Percentiles rank a stretch among this genome's conserved stretches.
These are phyloP conservation scores for Rhizopogon rudus DNA, from an alignment of 768 basidiomycete genomes.

Conservation along the genomic window DNA sequence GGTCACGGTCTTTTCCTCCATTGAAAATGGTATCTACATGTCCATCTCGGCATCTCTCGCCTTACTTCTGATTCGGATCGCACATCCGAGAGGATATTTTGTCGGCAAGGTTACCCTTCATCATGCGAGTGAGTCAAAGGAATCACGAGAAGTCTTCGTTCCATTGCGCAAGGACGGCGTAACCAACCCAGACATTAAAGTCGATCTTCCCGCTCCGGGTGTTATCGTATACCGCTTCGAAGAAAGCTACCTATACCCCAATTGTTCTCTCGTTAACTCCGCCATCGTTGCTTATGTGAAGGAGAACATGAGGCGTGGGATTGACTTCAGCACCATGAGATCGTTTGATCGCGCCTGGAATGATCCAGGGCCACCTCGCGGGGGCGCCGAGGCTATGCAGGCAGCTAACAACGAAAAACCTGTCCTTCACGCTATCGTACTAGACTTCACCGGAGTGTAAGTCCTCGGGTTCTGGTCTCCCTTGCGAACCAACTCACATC, in stretches of 20 bases:
- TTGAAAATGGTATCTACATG: slow-evolving; percentile 90
- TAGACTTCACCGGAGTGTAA: slow-evolving; percentile 86
- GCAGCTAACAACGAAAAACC: slow-evolving; percentile 54
- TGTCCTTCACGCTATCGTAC: slow-evolving; percentile 74
- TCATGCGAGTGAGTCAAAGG: slow-evolving; percentile 28
- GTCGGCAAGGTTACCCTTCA: slow-evolving; percentile 75
- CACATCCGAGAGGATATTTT: slow-evolving; percentile 86
- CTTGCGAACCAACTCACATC: not conserved
- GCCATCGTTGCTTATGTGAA: slow-evolving; percentile 80
- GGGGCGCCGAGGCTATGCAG: slow-evolving; percentile 42
- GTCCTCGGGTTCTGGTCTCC: slow-evolving; percentile 17
- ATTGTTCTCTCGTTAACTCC: slow-evolving; percentile 63
- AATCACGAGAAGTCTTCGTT: slow-evolving; percentile 74
- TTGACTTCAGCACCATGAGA: slow-evolving; percentile 60
- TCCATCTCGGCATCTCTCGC: slow-evolving; percentile 77
- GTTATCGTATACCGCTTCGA: slow-evolving; percentile 89
- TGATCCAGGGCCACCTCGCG: slow-evolving; percentile 69
- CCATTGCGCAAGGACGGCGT: slow-evolving; percentile 62
- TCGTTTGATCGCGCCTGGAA: slow-evolving; percentile 89
- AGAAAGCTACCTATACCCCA: slow-evolving; percentile 87
- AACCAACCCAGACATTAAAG: slow-evolving; percentile 63
- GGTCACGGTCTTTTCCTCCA: slow-evolving; percentile 87
- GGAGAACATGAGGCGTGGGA: slow-evolving; percentile 67
- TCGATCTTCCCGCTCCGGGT: slow-evolving; percentile 78
- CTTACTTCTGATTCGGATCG: slow-evolving; percentile 81